Percentiles rank a stretch among this genome's conserved stretches.
phyloP scores from a whole-genome alignment of 176 grass and related monocot species.

The Oryza glaberrima region DNA sequence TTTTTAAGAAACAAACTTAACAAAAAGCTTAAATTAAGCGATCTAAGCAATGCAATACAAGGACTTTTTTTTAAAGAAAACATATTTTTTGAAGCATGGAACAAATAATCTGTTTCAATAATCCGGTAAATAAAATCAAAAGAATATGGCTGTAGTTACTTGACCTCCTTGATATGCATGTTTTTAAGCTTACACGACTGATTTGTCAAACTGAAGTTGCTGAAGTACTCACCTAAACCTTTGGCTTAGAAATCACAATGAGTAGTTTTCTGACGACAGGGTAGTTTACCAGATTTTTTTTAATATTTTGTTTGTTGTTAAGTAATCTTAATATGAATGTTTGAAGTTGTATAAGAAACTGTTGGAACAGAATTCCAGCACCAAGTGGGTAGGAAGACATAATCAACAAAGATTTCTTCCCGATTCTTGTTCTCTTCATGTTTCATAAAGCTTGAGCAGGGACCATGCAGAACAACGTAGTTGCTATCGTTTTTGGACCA shows the following conservation, averaged over 20 bases:
- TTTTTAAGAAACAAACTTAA: no score
- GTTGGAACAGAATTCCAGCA: neutral
- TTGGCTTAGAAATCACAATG: neutral
- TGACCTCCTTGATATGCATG: neutral
- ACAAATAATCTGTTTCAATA: no score
- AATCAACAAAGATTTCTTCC: constrained; percentile 1
- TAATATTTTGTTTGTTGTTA: neutral
- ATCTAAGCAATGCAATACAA: no score
- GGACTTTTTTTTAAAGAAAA: no score
- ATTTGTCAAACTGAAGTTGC: neutral
- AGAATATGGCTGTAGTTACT: no score
- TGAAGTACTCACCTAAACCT: neutral
- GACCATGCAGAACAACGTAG: constrained; percentile 17
- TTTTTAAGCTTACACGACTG: neutral
- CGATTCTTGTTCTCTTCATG: constrained; percentile 24
- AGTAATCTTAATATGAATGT: neutral
- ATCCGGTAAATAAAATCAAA: no score
- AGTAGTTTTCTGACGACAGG: neutral
- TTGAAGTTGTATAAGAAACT: constrained; percentile 6
- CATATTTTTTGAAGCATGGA: no score
- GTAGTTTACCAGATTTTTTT: neutral
- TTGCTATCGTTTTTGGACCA: constrained; percentile 43
- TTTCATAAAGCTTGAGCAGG: constrained; percentile 11
- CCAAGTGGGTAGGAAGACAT: constrained; percentile 9
- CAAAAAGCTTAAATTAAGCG: no score